Base-by-base conservation (phyloP, 768 basidiomycete species). In the Suillus weaverae region DNA sequence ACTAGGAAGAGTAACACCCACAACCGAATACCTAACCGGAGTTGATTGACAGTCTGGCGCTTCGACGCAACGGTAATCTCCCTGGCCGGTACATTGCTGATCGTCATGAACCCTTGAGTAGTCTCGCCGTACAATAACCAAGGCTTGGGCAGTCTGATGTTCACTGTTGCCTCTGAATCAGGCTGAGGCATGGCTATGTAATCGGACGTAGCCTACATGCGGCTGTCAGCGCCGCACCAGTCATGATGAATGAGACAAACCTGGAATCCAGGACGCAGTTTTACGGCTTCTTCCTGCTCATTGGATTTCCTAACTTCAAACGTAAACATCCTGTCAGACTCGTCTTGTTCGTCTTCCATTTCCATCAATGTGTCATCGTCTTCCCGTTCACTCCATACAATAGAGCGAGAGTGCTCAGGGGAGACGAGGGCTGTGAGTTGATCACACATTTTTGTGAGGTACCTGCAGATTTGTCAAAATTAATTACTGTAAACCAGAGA, bases 361-460 rank as follows among this genome's bases (percentile, higher is more conserved):
- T 64, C 62, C n/a, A 66, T 65, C 32, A 72, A 63, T 2, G 68
- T 66, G 13, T 77, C 57, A 0, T 70, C 71, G 10, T 73, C 69
- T 18, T 70, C 61, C 0, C 78, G 74, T 5, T 80, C 71, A 11
- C 70, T 74, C 83, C 82, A 87, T 3, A 85, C 70, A 55, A 88
- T 76, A 4, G 78, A 70, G 44, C 74, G 67, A 0, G 82, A 76
- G 48, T 87, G 82, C 16, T 82, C 79, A 0, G 80, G 69, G 4
- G 86, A 85, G 20, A 88, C 71, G 43, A 88, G 70, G 32, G 81
- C 82, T 0, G 83, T 70, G 3, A 84, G 70, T 70, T 89, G 88
- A 65, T 89, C 86, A 18, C 82, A 75, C 41, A 88, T 78, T 74
- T 86, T 86, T 1, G 80, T 86, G 13, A 89, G 80, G 66, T 89